phyloP scores from a whole-genome alignment of 2,329 filamentous ascomycete genomes.

The Macrophomina phaseolina region DNA sequence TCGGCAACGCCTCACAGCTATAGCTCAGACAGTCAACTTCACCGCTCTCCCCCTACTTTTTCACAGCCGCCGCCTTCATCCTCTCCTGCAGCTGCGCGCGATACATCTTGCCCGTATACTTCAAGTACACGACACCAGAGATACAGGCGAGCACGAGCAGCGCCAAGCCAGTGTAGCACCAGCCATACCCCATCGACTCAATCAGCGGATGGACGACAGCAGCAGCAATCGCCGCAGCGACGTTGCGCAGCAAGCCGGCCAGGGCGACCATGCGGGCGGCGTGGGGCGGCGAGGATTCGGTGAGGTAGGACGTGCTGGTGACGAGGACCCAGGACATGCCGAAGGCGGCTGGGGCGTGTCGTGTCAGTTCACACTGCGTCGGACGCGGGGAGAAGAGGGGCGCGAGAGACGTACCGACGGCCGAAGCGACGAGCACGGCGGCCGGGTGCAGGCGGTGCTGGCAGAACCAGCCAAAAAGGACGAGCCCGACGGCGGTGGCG shows the following conservation, averaged over 20 bases:
- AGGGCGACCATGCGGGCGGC: slow-evolving; percentile 51
- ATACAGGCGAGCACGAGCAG: slow-evolving; percentile 38
- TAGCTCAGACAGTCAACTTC: neutral
- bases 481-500: slow-evolving; percentile 44
- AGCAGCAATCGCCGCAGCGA: slow-evolving; percentile 48
- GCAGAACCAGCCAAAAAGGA: slow-evolving; percentile 52
- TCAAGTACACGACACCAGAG: slow-evolving; percentile 22
- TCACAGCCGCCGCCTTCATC: neutral
- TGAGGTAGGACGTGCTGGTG: slow-evolving; percentile 50
- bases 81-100: slow-evolving; percentile 1
- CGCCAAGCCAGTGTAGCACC: slow-evolving; percentile 49
- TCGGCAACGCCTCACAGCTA: neutral
- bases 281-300: slow-evolving; percentile 47
- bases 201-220: slow-evolving; percentile 44
- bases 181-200: slow-evolving; percentile 45
- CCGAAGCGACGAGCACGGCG: slow-evolving; percentile 38
- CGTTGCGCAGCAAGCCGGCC: slow-evolving; percentile 49
- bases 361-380: neutral
- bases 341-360: slow-evolving; percentile 36
- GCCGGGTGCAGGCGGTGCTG: slow-evolving; percentile 38
- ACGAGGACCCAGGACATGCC: slow-evolving; percentile 52
- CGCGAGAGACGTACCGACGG: slow-evolving; percentile 32
- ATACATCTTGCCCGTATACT: neutral
- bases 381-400: no score
- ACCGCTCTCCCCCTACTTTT: neutral